These are phyloP conservation scores for Penicillium desertorum DNA, from an alignment of 495 filamentous ascomycete genomes.

Conservation along the genomic window DNA sequence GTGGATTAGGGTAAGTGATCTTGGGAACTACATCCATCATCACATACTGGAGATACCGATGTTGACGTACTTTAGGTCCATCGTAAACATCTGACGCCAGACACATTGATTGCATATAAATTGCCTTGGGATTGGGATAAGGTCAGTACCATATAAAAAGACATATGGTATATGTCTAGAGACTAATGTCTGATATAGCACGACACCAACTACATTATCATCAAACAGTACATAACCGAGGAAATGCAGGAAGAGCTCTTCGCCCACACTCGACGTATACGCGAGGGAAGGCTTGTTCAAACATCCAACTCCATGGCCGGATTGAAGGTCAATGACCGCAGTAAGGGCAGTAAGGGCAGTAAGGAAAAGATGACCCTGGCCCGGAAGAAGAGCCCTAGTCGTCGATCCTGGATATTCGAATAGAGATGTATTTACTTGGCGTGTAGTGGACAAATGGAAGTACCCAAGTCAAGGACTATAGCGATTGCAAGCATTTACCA, in stretches of 20 bases:
- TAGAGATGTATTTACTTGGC: background rate
- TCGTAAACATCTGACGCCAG: background rate
- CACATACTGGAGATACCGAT: too few species aligned
- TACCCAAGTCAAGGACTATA: background rate
- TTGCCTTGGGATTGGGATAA: background rate
- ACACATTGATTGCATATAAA: background rate
- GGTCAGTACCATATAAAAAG: background rate
- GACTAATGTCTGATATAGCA: slow-evolving; percentile 22
- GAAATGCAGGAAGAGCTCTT: slow-evolving; percentile 71
- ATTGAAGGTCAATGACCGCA: slow-evolving; percentile 50
- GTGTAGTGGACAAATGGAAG: background rate
- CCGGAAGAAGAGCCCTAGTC: slow-evolving; percentile 57
- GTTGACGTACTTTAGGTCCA: too few species aligned
- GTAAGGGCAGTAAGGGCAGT: slow-evolving; percentile 49
- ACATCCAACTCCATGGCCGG: slow-evolving; percentile 48
- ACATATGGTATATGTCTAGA: background rate
- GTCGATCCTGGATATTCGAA: slow-evolving; percentile 2
- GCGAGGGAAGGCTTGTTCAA: slow-evolving; percentile 51
- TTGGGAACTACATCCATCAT: too few species aligned
- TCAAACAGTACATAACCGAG: slow-evolving; percentile 73
- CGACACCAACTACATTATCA: slow-evolving; percentile 70
- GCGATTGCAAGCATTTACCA: background rate
- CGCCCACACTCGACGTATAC: slow-evolving; percentile 63
- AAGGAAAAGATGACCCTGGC: slow-evolving; percentile 59
- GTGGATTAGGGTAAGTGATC: too few species aligned